Conservation (phyloP, 2,329 filamentous ascomycete genomes). For the Epichloe sibirici region DNA sequence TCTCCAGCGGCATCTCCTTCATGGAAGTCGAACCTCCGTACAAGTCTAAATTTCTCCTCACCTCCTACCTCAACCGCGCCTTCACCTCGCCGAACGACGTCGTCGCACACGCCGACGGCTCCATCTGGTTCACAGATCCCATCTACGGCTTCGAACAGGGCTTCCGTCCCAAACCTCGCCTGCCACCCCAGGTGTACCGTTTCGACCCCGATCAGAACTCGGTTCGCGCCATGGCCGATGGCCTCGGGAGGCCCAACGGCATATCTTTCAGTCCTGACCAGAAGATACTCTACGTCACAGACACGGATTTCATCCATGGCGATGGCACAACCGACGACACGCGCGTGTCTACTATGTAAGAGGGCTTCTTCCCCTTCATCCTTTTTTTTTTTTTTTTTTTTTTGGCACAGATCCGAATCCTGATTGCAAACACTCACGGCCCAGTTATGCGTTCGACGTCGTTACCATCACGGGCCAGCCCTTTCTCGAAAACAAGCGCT, state of each 20-base stretch:
- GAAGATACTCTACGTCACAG: slow-evolving; percentile 31
- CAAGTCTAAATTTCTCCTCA: slow-evolving; percentile 17
- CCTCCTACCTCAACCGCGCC: slow-evolving; percentile 28
- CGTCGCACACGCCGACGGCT: slow-evolving; percentile 27
- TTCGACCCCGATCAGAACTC: slow-evolving; percentile 27
- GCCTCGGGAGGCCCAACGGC: slow-evolving; percentile 34
- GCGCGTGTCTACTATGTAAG: slow-evolving; percentile 16
- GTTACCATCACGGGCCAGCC: slow-evolving; percentile 16
- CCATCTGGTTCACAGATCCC: slow-evolving; percentile 39
- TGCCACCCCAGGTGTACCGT: slow-evolving; percentile 37
- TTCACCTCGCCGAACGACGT: slow-evolving; percentile 41
- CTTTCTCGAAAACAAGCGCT: slow-evolving; percentile 32
- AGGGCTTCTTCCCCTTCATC: not conserved
- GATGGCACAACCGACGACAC: slow-evolving; percentile 19
- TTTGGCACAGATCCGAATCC: not conserved
- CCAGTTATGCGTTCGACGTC: slow-evolving; percentile 25
- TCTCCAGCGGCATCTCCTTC: slow-evolving; percentile 17
- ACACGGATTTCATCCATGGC: slow-evolving; percentile 24
- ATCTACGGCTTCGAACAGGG: slow-evolving; percentile 35
- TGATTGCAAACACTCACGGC: too few relatives aligned
- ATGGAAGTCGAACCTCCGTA: slow-evolving; percentile 23
- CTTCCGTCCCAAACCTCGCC: slow-evolving; percentile 27
- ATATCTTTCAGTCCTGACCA: slow-evolving; percentile 34
- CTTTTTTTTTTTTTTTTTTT: not conserved
- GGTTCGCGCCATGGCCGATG: slow-evolving; percentile 33